Conservation (phyloP, 768 basidiomycete genomes). For the Leccinum aurantiacum region DNA sequence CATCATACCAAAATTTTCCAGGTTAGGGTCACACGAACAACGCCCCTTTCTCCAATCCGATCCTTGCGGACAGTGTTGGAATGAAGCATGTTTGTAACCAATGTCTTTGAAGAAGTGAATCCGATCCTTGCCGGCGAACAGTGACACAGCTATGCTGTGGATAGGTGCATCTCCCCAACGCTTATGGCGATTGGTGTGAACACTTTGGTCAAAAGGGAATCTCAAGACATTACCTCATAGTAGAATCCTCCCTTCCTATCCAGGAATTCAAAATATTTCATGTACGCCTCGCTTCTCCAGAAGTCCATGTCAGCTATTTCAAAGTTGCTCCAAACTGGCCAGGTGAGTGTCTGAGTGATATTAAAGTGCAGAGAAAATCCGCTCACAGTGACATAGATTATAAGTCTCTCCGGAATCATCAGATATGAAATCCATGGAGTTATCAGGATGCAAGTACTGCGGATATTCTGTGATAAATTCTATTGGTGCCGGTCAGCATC, state of each 20-base stretch:
- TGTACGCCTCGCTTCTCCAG: slow-evolving; percentile 82
- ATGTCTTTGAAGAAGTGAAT: slow-evolving; percentile 96
- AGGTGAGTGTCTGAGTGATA: not conserved
- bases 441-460: slow-evolving; percentile 53
- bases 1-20: slow-evolving; percentile 68
- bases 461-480: slow-evolving; percentile 58
- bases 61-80: slow-evolving; percentile 90
- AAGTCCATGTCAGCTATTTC: slow-evolving; percentile 86
- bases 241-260: slow-evolving; percentile 85
- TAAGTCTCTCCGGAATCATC: slow-evolving; percentile 64
- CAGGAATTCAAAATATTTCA: slow-evolving; percentile 78
- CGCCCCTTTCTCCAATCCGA: slow-evolving; percentile 72
- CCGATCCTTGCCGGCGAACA: slow-evolving; percentile 86
- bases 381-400: slow-evolving; percentile 64
- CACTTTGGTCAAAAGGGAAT: not conserved
- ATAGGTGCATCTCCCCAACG: slow-evolving; percentile 96
- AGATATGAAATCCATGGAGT: slow-evolving; percentile 64
- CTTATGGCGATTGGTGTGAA: slow-evolving; percentile 34
- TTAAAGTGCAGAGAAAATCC: not conserved
- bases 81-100: slow-evolving; percentile 89
- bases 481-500: slow-evolving; percentile 40
- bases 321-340: slow-evolving; percentile 87
- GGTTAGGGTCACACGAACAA: slow-evolving; percentile 76
- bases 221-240: slow-evolving; percentile 58
- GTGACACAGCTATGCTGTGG: slow-evolving; percentile 86